Base-by-base conservation (phyloP, 2,329 filamentous ascomycete species). In the Thelonectria blattea region DNA sequence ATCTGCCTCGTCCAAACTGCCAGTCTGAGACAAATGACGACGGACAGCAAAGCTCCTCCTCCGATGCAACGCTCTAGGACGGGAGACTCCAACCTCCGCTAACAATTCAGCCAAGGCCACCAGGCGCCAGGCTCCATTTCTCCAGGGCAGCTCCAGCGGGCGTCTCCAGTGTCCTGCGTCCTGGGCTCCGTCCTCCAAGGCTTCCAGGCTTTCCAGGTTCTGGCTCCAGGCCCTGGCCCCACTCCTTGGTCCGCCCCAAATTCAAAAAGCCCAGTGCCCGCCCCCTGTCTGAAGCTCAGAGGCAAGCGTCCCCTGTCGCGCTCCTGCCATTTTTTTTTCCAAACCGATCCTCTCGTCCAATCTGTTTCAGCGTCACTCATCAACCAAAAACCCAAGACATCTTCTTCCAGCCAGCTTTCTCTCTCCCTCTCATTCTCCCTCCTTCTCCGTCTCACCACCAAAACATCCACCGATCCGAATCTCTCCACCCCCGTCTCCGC, bases 291-390 rank as follows among this genome's bases (percentile, higher is more conserved):
- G 5, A 48, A 49, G 46, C 34, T 45, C 17, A 43, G 32, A 30
- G 9, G 37, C 45, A 20, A 43, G 34, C 39, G 37, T 42, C 24
- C 52, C 57, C 52, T 56, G 48, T 49, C 60, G 20, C 57, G 57
- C 56, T 50, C 61, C 58, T 63, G 42, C 58, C 55, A 58, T 61
- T 58, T 61, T 58, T 62, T 58, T 61, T 58, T 61, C 58, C 45
- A 60, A 56, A 53, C 63, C 41, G 46, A 54, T 58, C 61, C 41
- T 61, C 61, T 65, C 49, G 48, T 58, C 58, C 56, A 59, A 54
- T 55, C 58, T 62, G 63, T 65, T 65, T 65, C 63, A 65, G 62
- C 60, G 54, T 42, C 41, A 56, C 52, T 59, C 34, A 37, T 30
- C 56, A 62, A 56, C 52, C 54, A 56, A 58, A 61, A 60, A 60